Percentiles rank a stretch among this genome's conserved stretches.
Evolutionary conservation across 2,329 filamentous ascomycete species (phyloP).

Genomic region (Penicillium oxalicum): DNA sequence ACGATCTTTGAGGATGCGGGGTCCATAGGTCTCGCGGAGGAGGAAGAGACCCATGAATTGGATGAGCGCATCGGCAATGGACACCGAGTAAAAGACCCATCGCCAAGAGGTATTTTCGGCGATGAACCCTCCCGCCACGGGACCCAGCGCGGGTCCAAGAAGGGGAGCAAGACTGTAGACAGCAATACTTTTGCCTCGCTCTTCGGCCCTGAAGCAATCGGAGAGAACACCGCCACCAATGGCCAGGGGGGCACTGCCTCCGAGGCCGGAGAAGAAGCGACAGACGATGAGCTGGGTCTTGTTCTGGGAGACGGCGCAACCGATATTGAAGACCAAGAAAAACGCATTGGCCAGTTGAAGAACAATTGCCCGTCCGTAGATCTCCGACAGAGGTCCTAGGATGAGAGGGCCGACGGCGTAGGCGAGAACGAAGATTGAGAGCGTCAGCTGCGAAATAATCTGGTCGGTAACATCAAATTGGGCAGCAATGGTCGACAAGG

Average conservation of each 20-base stretch:
- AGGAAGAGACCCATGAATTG: constrained; percentile 58
- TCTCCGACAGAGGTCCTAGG: constrained; percentile 50
- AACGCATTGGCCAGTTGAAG: constrained; percentile 52
- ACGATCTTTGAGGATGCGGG: constrained; percentile 56
- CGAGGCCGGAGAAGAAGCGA: constrained; percentile 54
- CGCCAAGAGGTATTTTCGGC: constrained; percentile 61
- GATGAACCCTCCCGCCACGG: constrained; percentile 61
- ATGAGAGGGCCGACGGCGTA: constrained; percentile 50
- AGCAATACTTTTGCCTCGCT: constrained; percentile 57
- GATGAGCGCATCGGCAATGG: constrained; percentile 56
- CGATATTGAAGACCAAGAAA: constrained; percentile 55
- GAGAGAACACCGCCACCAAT: constrained; percentile 48
- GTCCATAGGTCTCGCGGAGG: constrained; percentile 60
- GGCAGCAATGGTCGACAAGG: constrained; percentile 46
- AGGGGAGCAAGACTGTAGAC: constrained; percentile 60
- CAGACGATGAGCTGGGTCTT: constrained; percentile 52
- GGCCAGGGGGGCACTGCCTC: constrained; percentile 52
- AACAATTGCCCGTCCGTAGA: constrained; percentile 51
- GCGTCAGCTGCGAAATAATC: constrained; percentile 43
- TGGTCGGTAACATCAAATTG: constrained; percentile 49
- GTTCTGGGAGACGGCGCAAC: constrained; percentile 51
- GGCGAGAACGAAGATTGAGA: constrained; percentile 53
- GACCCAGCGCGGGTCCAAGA: constrained; percentile 60
- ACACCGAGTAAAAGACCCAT: constrained; percentile 66
- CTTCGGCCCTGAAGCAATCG: constrained; percentile 56